Evolutionary conservation across 768 basidiomycete species (phyloP).

Genomic region (Rhodotorula graminis): DNA sequence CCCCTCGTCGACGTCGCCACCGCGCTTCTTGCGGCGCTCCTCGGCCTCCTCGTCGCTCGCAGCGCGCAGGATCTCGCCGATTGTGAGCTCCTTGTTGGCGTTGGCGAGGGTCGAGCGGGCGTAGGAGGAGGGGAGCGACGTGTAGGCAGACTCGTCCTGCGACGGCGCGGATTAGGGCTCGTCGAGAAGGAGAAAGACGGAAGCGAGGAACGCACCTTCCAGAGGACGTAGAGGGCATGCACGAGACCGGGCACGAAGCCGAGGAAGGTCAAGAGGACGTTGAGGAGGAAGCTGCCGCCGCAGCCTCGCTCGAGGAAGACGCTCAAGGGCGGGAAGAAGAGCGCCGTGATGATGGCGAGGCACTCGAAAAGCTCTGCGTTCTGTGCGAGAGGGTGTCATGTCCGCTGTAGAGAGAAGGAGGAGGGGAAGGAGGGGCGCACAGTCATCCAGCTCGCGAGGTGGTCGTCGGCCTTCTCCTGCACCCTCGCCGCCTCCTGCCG

Average conservation of each 20-base stretch:
- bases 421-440: background rate
- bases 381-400: background rate
- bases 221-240: background rate
- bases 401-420: background rate
- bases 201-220: background rate
- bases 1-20: background rate
- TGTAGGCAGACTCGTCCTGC: background rate
- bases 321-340: background rate
- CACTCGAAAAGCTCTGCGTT: background rate
- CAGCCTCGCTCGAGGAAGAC: slow-evolving; percentile 9
- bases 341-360: background rate
- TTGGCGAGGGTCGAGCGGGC: background rate
- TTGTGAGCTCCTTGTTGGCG: background rate
- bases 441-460: slow-evolving; percentile 1
- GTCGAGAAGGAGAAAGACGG: background rate
- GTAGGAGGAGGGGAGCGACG: background rate
- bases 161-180: too few species aligned
- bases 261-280: background rate
- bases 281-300: background rate
- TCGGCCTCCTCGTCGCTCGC: slow-evolving; percentile 2
- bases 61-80: background rate
- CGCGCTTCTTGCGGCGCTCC: background rate
- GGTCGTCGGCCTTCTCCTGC: background rate
- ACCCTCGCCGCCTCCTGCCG: background rate
- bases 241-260: background rate